Base-by-base conservation (phyloP, 345 rosid genomes). In the Gossypium sturtianum region DNA sequence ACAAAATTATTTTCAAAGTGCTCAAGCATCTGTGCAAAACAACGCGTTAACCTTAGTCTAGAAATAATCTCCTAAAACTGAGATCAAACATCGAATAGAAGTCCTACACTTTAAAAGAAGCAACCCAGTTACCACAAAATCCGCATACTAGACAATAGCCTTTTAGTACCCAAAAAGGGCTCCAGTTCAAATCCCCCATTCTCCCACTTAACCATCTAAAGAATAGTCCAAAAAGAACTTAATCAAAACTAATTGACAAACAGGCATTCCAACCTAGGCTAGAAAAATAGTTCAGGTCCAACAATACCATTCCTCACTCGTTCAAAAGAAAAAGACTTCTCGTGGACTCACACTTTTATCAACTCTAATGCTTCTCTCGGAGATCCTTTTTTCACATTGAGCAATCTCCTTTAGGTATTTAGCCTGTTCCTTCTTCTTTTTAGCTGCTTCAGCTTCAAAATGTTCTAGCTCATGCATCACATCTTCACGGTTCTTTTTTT, bases 371-470 rank as follows among this genome's bases (percentile, higher is more conserved):
- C 86, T 88, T 82, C 84, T 89, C 83, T 91, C 98, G 57, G 93
- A 83, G 75, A 93, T 91, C 83, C 87, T 91, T 88, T 84, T 93
- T 76, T 93, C 97, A 77, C 84, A 83, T 15, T 74, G 90, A 51
- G 89, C 84, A 77, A 93, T 79, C 85, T 95, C 99, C 82, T 93
- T 95, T 74, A 79, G 79, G 86, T 91, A 89, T 76, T 88, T 93
- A 49, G 87, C 86, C 74, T 88, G 98, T 76, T 93, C 98, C 69
- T 84, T 81, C 86, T 84, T 93, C 83, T 89, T 91, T 77, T 82
- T 84, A 51, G 76, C 52, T 71, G 86, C 92, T 82, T 95, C 91
- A 47, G 34, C 22, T 77, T 89, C 91, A 82, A 90, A 88, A 70
- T 80, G 75, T 23, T 88, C 97, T 59, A 91, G 83, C 75, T 95